Conservation (phyloP, 331 rosid genomes). For the Arachis monticola region DNA sequence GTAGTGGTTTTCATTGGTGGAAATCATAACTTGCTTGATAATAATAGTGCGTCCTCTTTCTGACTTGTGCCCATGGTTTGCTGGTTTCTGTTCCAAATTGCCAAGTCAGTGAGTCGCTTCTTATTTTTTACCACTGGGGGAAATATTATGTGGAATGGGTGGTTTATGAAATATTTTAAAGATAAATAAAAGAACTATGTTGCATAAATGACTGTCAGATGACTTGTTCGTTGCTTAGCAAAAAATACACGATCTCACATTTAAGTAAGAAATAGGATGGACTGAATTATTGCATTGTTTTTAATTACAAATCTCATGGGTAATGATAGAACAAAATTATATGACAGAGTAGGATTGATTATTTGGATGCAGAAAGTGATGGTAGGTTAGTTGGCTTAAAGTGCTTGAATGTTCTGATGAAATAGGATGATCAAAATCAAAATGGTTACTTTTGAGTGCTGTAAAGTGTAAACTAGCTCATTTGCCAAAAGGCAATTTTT, state of each 20-base stretch:
- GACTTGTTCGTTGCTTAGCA: constrained; percentile 6
- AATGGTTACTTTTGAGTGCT: constrained; percentile 23
- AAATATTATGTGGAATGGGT: neutral
- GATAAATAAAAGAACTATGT: too few relatives aligned
- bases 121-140: constrained; percentile 8
- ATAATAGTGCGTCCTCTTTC: neutral
- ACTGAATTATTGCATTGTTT: constrained; percentile 6
- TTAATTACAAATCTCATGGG: neutral
- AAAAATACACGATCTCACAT: neutral
- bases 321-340: neutral
- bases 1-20: constrained; percentile 10
- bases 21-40: constrained; percentile 8
- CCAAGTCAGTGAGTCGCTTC: neutral
- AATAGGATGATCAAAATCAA: constrained; percentile 12
- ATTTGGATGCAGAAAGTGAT: constrained; percentile 18
- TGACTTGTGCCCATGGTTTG: constrained; percentile 19
- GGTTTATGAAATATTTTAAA: too few relatives aligned
- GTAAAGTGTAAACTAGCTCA: neutral
- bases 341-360: neutral
- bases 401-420: constrained; percentile 10
- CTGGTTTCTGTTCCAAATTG: constrained; percentile 34
- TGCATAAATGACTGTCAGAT: neutral
- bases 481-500: neutral
- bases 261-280: neutral
- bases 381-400: constrained; percentile 22